A percentile compares a stretch with the other conserved stretches of the same genome.
These are phyloP conservation scores for Fusarium gaditjirri DNA, from an alignment of 2,329 filamentous ascomycete genomes.

Conservation along the genomic window DNA sequence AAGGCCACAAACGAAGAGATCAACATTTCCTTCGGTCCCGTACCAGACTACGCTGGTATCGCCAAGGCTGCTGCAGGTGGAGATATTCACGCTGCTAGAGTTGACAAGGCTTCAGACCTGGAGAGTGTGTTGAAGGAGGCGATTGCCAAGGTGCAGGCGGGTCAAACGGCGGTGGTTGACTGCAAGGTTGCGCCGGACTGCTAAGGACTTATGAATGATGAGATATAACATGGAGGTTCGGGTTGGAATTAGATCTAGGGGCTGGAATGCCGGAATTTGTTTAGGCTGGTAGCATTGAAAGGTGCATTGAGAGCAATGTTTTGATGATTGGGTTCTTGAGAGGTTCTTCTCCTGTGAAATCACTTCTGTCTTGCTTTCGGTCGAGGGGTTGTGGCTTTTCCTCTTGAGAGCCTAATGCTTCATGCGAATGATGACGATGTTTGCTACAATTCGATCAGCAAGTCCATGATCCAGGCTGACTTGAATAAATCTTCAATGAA, in stretches of 20 bases:
- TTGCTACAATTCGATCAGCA: too few species aligned
- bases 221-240: conserved; percentile 6
- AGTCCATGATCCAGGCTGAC: too few species aligned
- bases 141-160: conserved; percentile 61
- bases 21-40: conserved; percentile 69
- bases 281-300: conserved; percentile 17
- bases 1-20: conserved; percentile 69
- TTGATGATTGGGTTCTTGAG: not conserved
- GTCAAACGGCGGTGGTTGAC: conserved; percentile 64
- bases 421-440: too few species aligned
- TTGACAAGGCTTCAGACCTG: conserved; percentile 59
- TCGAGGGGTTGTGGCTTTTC: too few species aligned
- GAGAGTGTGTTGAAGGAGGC: conserved; percentile 60
- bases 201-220: conserved; percentile 40
- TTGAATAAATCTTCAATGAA: too few species aligned
- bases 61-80: conserved; percentile 69
- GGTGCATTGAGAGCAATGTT: conserved; percentile 3
- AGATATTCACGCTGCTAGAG: conserved; percentile 60
- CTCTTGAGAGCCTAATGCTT: too few species aligned
- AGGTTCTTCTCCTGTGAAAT: too few species aligned
- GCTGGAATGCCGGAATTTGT: not conserved
- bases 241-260: conserved; percentile 5
- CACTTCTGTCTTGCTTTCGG: too few species aligned
- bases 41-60: conserved; percentile 69
- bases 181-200: conserved; percentile 61